Conservation (phyloP, 768 basidiomycete genomes). For the Macrocybe gigantea region DNA sequence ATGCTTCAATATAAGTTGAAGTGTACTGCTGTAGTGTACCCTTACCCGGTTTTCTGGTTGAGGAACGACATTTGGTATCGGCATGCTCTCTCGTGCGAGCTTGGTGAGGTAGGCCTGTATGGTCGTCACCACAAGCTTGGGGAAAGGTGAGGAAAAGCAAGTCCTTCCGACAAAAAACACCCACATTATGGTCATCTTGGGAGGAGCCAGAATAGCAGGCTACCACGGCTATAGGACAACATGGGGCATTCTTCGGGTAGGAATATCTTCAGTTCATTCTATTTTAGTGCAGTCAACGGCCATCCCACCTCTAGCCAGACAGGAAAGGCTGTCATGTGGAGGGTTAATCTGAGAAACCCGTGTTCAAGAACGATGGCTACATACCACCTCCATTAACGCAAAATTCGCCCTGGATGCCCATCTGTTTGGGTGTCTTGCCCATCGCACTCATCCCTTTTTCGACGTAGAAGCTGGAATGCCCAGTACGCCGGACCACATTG, state of each 20-base stretch:
- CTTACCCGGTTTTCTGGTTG: slow-evolving; percentile 24
- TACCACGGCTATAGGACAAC: slow-evolving; percentile 74
- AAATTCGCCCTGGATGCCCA: slow-evolving; percentile 62
- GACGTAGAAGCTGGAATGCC: slow-evolving; percentile 82
- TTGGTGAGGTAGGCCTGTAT: slow-evolving; percentile 70
- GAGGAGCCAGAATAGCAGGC: slow-evolving; percentile 82
- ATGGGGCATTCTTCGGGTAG: slow-evolving; percentile 60
- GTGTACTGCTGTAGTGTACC: not conserved
- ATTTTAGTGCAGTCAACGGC: not conserved
- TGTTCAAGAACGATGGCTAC: slow-evolving; percentile 16
- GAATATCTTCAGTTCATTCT: slow-evolving; percentile 1
- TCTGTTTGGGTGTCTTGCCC: slow-evolving; percentile 70
- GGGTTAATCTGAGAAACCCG: not conserved
- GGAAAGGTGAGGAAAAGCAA: not conserved
- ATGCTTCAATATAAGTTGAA: no score
- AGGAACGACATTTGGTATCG: not conserved
- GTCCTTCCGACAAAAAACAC: slow-evolving; percentile 14
- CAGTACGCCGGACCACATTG: slow-evolving; percentile 70
- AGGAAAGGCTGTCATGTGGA: slow-evolving; percentile 58
- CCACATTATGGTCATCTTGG: slow-evolving; percentile 71
- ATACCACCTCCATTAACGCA: slow-evolving; percentile 73
- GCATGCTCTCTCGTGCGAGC: slow-evolving; percentile 30
- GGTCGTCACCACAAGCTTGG: slow-evolving; percentile 56
- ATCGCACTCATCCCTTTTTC: slow-evolving; percentile 84
- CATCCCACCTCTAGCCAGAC: slow-evolving; percentile 71